Evolutionary conservation across 2,329 filamentous ascomycete species (phyloP), one percentile per base, ranked within the genome.

Genomic region (Alternaria postmessia): DNA sequence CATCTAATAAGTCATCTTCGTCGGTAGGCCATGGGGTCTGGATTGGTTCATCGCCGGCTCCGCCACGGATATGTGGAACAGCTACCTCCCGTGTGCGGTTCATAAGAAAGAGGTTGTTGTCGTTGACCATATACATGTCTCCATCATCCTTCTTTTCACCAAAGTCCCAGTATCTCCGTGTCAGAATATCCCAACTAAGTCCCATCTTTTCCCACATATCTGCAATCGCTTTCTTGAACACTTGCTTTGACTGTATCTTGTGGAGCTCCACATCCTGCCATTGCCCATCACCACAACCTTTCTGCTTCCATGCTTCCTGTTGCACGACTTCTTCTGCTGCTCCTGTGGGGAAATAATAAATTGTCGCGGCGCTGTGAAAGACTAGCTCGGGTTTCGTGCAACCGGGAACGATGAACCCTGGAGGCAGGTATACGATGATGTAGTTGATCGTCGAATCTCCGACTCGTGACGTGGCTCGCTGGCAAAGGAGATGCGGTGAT

Each of bases 61-160:
- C 51, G 12, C 51, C 51, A 1, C 51, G 51, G 6, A 34, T n/a
- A 4, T 43, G 26, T 1, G 51, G 4, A 12, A 12, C 14, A 26
- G 8, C 26, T 7, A 16, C n/a, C 3, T 30, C 36, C 8, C 18
- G 16, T 7, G 51, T 43, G 6, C 24, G 18, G 24, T 30, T 24
- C 0, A 26, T n/a, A 2, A 32, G 26, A n/a, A 39, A 39, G 6
- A 53, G 26, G 1, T 32, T 41, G 3, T 41, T 42, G 18, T 53
- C 39, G 39, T 34, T 53, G 38, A 64, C 63, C 36, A 68, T 53
- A 22, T 59, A 68, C 32, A 64, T 66, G 18, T 62, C 57, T 4
- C 63, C 63, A 9, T 53, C 14, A 3, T 62, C 59, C 7, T 42
- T 0, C 1, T 42, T 16, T n/a, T 63, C 63, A 14, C 24, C 42